Evolutionary conservation across 441 rosid genomes (phyloP).

Genomic region (Gossypium gossypioides): DNA sequence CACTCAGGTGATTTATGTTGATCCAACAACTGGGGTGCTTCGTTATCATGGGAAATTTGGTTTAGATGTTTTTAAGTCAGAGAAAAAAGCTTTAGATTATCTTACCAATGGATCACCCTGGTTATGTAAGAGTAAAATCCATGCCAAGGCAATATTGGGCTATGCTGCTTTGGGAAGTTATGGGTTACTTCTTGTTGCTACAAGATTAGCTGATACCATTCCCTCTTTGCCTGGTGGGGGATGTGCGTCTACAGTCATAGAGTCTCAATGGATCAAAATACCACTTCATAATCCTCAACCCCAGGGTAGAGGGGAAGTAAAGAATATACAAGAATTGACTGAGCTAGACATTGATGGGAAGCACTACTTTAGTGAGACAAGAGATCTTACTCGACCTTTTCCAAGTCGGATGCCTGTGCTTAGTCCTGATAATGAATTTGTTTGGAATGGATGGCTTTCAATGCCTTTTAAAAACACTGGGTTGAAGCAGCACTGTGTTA

Average conservation of each 20-base stretch:
- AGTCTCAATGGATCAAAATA: slow-evolving; percentile 83
- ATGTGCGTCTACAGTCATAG: slow-evolving; percentile 64
- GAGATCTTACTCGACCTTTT: slow-evolving; percentile 82
- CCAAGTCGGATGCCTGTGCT: slow-evolving; percentile 69
- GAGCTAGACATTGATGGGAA: slow-evolving; percentile 91
- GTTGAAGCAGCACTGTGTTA: slow-evolving; percentile 56
- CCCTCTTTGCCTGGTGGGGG: slow-evolving; percentile 90
- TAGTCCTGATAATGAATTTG: slow-evolving; percentile 80
- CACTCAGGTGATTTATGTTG: slow-evolving; percentile 77
- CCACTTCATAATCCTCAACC: slow-evolving; percentile 70
- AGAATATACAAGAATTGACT: slow-evolving; percentile 74
- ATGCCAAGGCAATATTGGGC: slow-evolving; percentile 73
- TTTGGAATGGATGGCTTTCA: slow-evolving; percentile 90
- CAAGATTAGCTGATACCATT: slow-evolving; percentile 56
- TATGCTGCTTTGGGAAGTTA: slow-evolving; percentile 73
- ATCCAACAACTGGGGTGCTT: slow-evolving; percentile 76
- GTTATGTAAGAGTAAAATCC: slow-evolving; percentile 34
- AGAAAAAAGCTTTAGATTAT: slow-evolving; percentile 68
- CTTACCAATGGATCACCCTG: slow-evolving; percentile 61
- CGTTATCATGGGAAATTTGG: slow-evolving; percentile 59
- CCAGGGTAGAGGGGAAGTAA: slow-evolving; percentile 78
- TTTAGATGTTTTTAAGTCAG: slow-evolving; percentile 57
- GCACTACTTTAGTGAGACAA: slow-evolving; percentile 83
- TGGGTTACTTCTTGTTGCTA: slow-evolving; percentile 82
- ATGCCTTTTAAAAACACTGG: slow-evolving; percentile 61